Base-by-base conservation (phyloP, 345 rosid species). In the Psidium friedrichsthalianum region DNA sequence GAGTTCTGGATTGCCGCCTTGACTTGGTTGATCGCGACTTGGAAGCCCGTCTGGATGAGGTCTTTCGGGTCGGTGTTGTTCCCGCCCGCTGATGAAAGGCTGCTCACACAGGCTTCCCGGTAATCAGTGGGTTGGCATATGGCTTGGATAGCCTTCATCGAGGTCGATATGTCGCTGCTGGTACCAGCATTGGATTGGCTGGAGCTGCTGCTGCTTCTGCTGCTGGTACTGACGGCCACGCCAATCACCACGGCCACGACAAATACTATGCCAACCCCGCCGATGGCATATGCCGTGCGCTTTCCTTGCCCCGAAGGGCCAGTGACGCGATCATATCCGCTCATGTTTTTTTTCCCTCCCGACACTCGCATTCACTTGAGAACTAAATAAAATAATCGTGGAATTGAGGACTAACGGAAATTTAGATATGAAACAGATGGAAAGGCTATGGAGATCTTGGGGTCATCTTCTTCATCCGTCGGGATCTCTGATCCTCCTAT, bases 161-260 rank as follows among this genome's bases (percentile, higher is more conserved):
- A 85, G 2, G 88, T 78, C 0, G 89, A 44, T 40, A 90, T 83
- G 15, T 87, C 86, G 0, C 64, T 51, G 15, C 56, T 40, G n/a
- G 22, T 53, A n/a, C 82, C 76, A 32, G 76, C 76, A 64, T 20
- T 0, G 76, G 76, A 64, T 20, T 64, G 44, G 76, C 76, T 32
- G 76, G 76, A 64, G 22, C 76, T 20, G 44, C 76, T 64, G 44
- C 76, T 86, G n/a, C n/a, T 64, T 64, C 76, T 64, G 54, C 42
- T 86, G 54, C 83, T 78, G 12, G 90, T 83, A 10, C 91, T 88
- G 11, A 93, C 87, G 0, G 93, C 93, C 55, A 91, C 91, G 0
- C 93, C 95, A 16, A 93, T 92, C 78, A 96, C 93, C 92, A 92
- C 90, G 74, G 94, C 96, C 74, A 96, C 92, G 14, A 96, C 87